Base-by-base conservation (phyloP, 306 rosid species). In the Rosa persica region DNA sequence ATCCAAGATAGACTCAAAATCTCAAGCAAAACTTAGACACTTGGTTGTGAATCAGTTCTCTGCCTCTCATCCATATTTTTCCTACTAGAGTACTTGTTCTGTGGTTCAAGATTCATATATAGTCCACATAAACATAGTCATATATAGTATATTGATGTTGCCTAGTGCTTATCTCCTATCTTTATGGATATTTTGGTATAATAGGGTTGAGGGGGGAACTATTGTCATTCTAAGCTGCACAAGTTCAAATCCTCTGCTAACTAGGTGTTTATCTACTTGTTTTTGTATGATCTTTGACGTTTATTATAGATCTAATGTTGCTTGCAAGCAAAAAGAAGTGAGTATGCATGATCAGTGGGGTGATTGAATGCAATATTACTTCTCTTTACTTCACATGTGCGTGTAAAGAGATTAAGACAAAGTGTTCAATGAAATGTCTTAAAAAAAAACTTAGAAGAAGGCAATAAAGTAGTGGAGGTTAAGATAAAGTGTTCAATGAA, bases 1-100 rank as follows among this genome's bases (percentile, higher is more conserved):
- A 83, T 84, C 80, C 67, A 84, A 74, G 89, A 79, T 81, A 83
- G 86, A 74, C 82, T 81, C 81, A 75, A 83, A 85, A 87, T 55
- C 64, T 15, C 30, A 36, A 47, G 48, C 73, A 3, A 75, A 75
- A 16, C 58, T 4, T 30, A 27, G 51, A 23, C 27, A 62, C 74
- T 69, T 81, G 87, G 79, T 80, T 78, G 82, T 79, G 71, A 76
- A 60, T 78, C 72, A 72, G 52, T 76, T 74, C 79, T 82, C 58
- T 17, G 40, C 73, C 68, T 76, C 90, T 80, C 85, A 38, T 70
- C 72, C 64, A 76, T 16, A 61, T 15, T 48, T 76, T 83, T 52
- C 17, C 20, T 30, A 42, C 51, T 73, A 48, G 12, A 39, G 19
- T 22, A 13, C 4, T 30, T 6, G 25, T 57, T 46, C 47, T 67